Conservation (phyloP, 495 filamentous ascomycete species). For the Cudoniella acicularis region DNA sequence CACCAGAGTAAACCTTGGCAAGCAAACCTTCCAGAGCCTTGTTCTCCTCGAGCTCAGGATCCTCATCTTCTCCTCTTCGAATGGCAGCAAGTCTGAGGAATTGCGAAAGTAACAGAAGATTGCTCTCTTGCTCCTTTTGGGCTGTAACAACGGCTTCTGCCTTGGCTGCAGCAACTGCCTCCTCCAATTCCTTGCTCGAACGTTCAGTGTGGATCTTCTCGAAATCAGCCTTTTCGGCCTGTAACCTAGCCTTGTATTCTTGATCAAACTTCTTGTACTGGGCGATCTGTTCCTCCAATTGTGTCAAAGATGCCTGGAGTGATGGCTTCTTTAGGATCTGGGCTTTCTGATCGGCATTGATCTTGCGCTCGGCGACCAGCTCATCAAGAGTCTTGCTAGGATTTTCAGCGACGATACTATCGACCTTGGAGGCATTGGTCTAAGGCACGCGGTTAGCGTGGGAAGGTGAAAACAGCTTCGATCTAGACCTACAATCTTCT, state of each 20-base stretch:
- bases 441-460: constrained; percentile 6
- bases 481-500: constrained; percentile 71
- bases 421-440: constrained; percentile 75
- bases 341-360: constrained; percentile 90
- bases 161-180: constrained; percentile 57
- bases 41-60: constrained; percentile 63
- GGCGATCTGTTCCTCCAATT: constrained; percentile 79
- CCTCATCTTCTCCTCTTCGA: constrained; percentile 60
- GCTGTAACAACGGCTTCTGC: constrained; percentile 54
- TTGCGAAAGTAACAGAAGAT: constrained; percentile 66
- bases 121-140: constrained; percentile 46
- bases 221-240: constrained; percentile 66
- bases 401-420: constrained; percentile 73
- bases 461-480: not conserved
- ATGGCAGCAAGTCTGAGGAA: constrained; percentile 77
- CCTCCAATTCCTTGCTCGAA: constrained; percentile 62
- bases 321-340: constrained; percentile 87
- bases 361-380: constrained; percentile 75
- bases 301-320: constrained; percentile 66
- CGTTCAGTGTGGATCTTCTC: constrained; percentile 69
- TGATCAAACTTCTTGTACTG: constrained; percentile 80
- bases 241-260: constrained; percentile 66
- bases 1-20: constrained; percentile 83
- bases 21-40: constrained; percentile 88
- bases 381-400: constrained; percentile 73